A percentile compares a stretch with the other conserved stretches of the same genome.
These are phyloP conservation scores for Annulohypoxylon nitens DNA, from an alignment of 495 filamentous ascomycete species.

Conservation along the genomic window DNA sequence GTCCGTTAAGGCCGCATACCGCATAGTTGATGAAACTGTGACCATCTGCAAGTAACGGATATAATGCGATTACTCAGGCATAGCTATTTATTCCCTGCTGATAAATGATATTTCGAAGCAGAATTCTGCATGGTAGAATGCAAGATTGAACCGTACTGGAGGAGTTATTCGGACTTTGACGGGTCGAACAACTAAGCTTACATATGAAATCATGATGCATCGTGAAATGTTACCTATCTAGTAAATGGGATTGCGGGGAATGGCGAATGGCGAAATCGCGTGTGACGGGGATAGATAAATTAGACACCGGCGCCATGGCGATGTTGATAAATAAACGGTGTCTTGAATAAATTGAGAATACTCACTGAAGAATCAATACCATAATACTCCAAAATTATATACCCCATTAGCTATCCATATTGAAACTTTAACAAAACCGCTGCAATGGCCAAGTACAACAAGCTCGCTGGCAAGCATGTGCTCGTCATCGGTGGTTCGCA, in stretches of 20 bases:
- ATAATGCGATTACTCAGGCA: neutral
- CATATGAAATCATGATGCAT: slow-evolving; percentile 4
- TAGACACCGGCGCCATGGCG: neutral
- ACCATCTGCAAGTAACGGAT: neutral
- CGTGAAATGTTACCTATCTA: neutral
- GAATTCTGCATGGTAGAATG: neutral
- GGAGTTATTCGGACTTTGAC: slow-evolving; percentile 1
- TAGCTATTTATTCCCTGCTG: neutral
- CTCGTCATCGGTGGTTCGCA: slow-evolving; percentile 68
- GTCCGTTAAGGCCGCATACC: slow-evolving; percentile 31
- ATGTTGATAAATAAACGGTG: neutral
- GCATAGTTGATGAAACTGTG: neutral
- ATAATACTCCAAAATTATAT: no score
- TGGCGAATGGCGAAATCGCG: neutral
- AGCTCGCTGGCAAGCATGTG: slow-evolving; percentile 58
- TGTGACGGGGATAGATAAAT: slow-evolving; percentile 20
- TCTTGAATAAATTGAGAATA: neutral
- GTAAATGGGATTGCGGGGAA: neutral
- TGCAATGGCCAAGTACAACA: slow-evolving; percentile 56
- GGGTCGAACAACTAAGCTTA: neutral
- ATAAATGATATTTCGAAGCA: neutral
- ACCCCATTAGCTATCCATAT: no score
- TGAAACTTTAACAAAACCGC: no score
- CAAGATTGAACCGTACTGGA: neutral
- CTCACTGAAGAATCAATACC: neutral